Evolutionary conservation across 2,329 filamentous ascomycete species (phyloP), one percentile per base, ranked within the genome.

Genomic region (Rasamsonia emersonii): DNA sequence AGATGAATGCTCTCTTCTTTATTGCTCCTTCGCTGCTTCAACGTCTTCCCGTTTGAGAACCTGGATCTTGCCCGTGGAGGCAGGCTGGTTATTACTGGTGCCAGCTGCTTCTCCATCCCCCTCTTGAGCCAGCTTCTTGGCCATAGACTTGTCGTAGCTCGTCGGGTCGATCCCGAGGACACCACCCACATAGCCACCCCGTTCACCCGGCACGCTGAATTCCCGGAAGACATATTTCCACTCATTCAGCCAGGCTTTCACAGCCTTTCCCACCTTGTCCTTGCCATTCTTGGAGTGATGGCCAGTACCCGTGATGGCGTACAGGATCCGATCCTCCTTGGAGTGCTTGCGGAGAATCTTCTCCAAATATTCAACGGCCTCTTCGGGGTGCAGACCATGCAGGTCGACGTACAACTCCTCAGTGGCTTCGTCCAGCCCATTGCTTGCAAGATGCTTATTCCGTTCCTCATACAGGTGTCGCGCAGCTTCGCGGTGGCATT

Each of bases 231-330:
- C 82, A 54, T 95, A 98, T 41, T 85, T 77, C 86, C 88, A 94
- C 56, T 96, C 89, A 53, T 89, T 93, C 34, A 98, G 67, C 64
- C 93, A 96, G 44, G 75, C 77, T 33, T 91, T 80, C 40, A 96
- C 79, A 2, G 88, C 86, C 62, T 93, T 94, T 53, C 89, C 89
- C 20, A 98, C 85, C 63, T 98, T 98, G 61, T 98, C 91, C 59
- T 96, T 96, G 49, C 91, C 89, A 53, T 95, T 95, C 68, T 96
- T 96, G 57, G 85, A 93, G 62, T 98, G 91, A 52, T 96, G 88
- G 3, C 89, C 91, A 1, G 89, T 96, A 26, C 91, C 91, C 1
- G 88, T 95, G 55, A 98, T 96, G 44, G 88, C 88, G 55, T 96
- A 98, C 24, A 98, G 74, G 3, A 89, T 83, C 14, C 78, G 73